A percentile compares a stretch with the other conserved stretches of the same genome.
These are phyloP conservation scores for Sarocladium oryzae DNA, from an alignment of 2,329 filamentous ascomycete genomes.

Conservation along the genomic window DNA sequence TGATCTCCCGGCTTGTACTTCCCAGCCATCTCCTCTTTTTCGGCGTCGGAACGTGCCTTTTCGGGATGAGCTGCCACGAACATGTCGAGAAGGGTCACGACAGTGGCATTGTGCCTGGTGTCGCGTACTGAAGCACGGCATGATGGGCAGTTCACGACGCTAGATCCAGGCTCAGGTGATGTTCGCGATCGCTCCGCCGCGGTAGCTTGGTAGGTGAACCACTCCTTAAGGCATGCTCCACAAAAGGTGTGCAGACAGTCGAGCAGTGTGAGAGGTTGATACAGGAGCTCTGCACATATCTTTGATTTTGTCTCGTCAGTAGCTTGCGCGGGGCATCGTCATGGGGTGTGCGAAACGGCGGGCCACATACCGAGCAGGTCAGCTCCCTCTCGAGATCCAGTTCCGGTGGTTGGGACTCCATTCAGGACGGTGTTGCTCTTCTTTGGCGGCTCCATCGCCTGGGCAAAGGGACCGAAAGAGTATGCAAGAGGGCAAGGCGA, in stretches of 20 bases:
- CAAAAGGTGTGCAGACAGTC: conserved; percentile 96
- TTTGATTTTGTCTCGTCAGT: conserved; percentile 28
- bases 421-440: conserved; percentile 27
- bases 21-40: conserved; percentile 68
- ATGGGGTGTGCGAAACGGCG: neutral
- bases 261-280: conserved; percentile 83
- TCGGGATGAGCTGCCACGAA: conserved; percentile 74
- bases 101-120: conserved; percentile 83
- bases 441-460: conserved; percentile 3
- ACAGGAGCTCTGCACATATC: conserved; percentile 96
- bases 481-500: neutral
- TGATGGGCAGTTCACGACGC: conserved; percentile 79
- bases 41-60: conserved; percentile 60
- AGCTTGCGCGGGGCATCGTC: conserved; percentile 7
- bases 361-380: conserved; percentile 76
- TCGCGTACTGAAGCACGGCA: conserved; percentile 83
- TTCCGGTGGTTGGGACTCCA: conserved; percentile 45
- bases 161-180: conserved; percentile 39
- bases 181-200: conserved; percentile 45
- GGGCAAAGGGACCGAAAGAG: neutral
- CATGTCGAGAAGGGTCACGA: conserved; percentile 86
- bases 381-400: conserved; percentile 87
- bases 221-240: conserved; percentile 90
- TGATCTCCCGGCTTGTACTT: conserved; percentile 78
- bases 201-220: conserved; percentile 77